Conservation (phyloP, 768 basidiomycete species). For the Suillus variegatus region DNA sequence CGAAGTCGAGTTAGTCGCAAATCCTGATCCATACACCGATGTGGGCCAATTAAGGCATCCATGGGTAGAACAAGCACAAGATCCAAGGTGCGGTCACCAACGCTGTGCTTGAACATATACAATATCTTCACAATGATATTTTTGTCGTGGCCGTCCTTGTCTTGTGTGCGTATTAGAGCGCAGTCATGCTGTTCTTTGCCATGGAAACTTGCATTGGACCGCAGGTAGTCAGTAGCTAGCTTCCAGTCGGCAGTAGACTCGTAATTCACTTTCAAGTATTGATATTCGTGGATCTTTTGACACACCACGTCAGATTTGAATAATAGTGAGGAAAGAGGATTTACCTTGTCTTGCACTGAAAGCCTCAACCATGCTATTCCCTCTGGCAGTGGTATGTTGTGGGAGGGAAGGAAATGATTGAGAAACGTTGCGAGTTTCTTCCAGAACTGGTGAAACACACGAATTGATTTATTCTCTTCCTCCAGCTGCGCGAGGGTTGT, state of each 20-base stretch:
- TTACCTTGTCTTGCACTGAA: not conserved
- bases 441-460: constrained; percentile 3
- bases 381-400: not conserved
- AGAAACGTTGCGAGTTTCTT: constrained; percentile 8
- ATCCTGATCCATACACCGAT: constrained; percentile 18
- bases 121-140: constrained; percentile 10
- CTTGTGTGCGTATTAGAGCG: constrained; percentile 23
- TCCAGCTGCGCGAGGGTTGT: not conserved
- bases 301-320: not conserved
- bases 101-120: constrained; percentile 17
- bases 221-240: constrained; percentile 3
- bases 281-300: not conserved
- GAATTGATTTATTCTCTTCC: constrained; percentile 1
- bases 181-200: constrained; percentile 17
- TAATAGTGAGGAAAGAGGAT: not conserved
- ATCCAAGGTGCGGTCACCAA: constrained; percentile 9
- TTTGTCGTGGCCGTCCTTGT: not conserved
- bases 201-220: constrained; percentile 20
- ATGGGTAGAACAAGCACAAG: constrained; percentile 21
- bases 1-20: constrained; percentile 18
- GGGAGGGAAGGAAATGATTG: constrained; percentile 3
- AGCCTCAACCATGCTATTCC: not conserved
- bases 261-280: constrained; percentile 4
- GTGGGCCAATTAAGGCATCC: constrained; percentile 10
- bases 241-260: not conserved